Percentiles rank a stretch among this genome's conserved stretches.
These are phyloP conservation scores for Scleroderma bovista DNA, from an alignment of 768 basidiomycete genomes.

Conservation along the genomic window DNA sequence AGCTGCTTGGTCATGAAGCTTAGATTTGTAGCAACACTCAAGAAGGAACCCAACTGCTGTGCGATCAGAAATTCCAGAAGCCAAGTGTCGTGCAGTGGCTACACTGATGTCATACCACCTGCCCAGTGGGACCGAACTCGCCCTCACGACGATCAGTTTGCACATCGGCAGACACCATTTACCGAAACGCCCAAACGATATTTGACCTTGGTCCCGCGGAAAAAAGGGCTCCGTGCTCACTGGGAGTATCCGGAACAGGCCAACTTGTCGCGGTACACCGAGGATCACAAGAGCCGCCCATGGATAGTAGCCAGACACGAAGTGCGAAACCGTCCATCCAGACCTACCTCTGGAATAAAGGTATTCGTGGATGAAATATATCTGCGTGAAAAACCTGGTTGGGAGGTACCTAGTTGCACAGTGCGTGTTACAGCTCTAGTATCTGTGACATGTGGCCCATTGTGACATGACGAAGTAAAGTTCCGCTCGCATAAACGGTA, in stretches of 20 bases:
- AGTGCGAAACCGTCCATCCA: too few species aligned
- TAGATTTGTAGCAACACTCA: too few species aligned
- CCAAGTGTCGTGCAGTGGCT: not conserved
- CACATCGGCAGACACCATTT: too few species aligned
- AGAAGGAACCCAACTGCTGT: too few species aligned
- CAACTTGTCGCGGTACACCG: conserved; percentile 28
- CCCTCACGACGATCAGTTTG: conserved; percentile 34
- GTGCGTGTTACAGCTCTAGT: too few species aligned
- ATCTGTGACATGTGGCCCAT: conserved; percentile 23
- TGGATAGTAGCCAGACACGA: too few species aligned
- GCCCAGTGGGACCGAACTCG: too few species aligned
- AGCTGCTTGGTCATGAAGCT: not conserved
- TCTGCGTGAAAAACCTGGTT: conserved; percentile 15
- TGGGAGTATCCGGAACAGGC: conserved; percentile 27
- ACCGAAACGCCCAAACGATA: too few species aligned
- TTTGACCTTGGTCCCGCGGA: conserved; percentile 28
- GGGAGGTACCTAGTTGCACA: conserved; percentile 9
- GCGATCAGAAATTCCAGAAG: not conserved
- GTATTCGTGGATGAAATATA: conserved; percentile 15
- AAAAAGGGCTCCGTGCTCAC: conserved; percentile 26
- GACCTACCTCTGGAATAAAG: conserved; percentile 6
- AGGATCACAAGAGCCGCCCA: conserved; percentile 20
- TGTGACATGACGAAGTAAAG: conserved; percentile 17
- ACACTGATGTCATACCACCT: too few species aligned
- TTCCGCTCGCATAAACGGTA: conserved; percentile 32